phyloP scores from a whole-genome alignment of 1,139 yeast species.

The Casaregolazyma suthepensis region DNA sequence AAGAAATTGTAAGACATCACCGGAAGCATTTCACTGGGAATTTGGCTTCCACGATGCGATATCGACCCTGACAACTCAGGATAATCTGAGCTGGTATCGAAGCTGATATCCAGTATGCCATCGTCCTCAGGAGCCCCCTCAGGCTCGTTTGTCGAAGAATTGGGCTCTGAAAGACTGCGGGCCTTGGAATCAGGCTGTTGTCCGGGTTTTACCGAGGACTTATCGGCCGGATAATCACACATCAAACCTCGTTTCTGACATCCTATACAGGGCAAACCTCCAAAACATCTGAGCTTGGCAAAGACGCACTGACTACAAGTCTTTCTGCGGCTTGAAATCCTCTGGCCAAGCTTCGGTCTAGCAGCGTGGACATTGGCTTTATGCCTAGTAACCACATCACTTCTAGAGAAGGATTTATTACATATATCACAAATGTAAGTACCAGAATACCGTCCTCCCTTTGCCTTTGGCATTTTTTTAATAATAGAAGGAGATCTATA shows the following conservation, averaged over 20 bases:
- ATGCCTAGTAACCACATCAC: conserved; percentile 15
- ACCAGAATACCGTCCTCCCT: conserved; percentile 2
- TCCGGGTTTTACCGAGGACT: not conserved
- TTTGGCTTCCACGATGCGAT: not conserved
- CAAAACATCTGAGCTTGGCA: conserved; percentile 14
- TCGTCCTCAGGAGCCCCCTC: not conserved
- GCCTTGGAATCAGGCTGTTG: not conserved
- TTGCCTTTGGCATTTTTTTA: conserved; percentile 4
- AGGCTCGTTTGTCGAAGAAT: not conserved
- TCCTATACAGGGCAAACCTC: conserved; percentile 14
- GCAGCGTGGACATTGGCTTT: conserved; percentile 13
- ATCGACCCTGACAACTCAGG: not conserved
- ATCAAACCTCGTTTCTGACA: conserved; percentile 12
- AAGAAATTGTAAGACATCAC: not conserved
- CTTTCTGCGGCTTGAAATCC: conserved; percentile 6
- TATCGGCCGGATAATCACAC: conserved; percentile 11
- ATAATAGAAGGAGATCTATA: no score
- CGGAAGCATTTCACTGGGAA: not conserved
- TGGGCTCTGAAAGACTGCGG: not conserved
- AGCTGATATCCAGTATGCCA: not conserved
- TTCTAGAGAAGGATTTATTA: conserved; percentile 13
- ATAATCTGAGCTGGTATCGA: not conserved
- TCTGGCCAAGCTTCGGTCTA: not conserved
- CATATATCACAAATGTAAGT: conserved; percentile 13
- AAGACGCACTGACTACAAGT: conserved; percentile 13